A percentile compares a stretch with the other conserved stretches of the same genome.
These are phyloP conservation scores for Fusarium globosum DNA, from an alignment of 2,329 filamentous ascomycete species.

Conservation along the genomic window DNA sequence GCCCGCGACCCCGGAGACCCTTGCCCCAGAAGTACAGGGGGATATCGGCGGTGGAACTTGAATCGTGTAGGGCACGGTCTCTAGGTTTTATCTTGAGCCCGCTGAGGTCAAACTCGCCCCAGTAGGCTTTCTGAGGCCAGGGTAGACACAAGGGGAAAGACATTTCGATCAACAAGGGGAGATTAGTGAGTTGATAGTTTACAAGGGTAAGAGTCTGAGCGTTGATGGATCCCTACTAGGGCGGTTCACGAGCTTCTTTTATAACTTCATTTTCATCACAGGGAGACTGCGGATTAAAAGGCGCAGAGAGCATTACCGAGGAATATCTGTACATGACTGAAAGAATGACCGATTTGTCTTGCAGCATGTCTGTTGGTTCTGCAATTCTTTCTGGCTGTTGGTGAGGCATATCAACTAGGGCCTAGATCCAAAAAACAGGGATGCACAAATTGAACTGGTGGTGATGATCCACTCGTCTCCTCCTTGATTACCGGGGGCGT, in stretches of 20 bases:
- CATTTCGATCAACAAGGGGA: conserved; percentile 41
- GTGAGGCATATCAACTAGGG: conserved; percentile 9
- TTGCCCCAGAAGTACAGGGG: conserved; percentile 39
- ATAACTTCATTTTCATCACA: conserved; percentile 2
- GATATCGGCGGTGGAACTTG: conserved; percentile 6
- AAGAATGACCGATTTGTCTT: not conserved
- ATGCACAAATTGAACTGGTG: not conserved
- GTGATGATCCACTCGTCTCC: not conserved
- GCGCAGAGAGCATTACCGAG: not conserved
- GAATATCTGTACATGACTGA: not conserved
- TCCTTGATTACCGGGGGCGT: not conserved
- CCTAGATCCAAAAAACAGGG: conserved; percentile 16
- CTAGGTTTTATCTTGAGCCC: conserved; percentile 36
- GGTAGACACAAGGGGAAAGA: conserved; percentile 28
- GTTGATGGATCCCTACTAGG: conserved; percentile 15
- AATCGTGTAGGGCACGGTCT: conserved; percentile 10
- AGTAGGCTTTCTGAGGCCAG: conserved; percentile 37
- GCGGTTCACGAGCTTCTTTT: conserved; percentile 13
- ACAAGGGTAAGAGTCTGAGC: conserved; percentile 34
- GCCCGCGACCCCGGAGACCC: conserved; percentile 27
- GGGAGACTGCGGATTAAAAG: not conserved
- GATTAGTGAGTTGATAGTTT: conserved; percentile 10
- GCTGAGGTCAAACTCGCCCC: conserved; percentile 39
- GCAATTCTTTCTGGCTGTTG: conserved; percentile 3
- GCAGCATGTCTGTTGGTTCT: not conserved